phyloP scores from a whole-genome alignment of 305 asterid species.

The Rubia peregrina region DNA sequence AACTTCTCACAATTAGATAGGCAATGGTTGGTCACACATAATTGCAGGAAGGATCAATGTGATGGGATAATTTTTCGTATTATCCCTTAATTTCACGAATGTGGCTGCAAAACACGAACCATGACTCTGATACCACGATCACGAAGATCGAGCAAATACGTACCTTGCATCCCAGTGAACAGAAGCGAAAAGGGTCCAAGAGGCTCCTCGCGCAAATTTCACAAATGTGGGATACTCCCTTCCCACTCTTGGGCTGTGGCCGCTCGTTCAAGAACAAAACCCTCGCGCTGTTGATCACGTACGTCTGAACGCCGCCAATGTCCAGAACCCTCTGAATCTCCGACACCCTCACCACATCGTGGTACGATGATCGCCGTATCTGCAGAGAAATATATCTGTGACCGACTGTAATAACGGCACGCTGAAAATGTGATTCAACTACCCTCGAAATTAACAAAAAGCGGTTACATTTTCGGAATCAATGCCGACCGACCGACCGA shows the following conservation, averaged over 20 bases:
- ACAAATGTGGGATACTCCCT: constrained; percentile 64
- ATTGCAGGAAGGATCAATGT: constrained; percentile 10
- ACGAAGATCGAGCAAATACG: too few relatives aligned
- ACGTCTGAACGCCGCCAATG: constrained; percentile 70
- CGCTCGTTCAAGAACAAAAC: constrained; percentile 77
- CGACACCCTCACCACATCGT: constrained; percentile 90
- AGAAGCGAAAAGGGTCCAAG: constrained; percentile 65
- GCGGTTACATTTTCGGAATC: neutral
- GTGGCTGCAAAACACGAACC: constrained; percentile 4
- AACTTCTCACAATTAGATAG: neutral
- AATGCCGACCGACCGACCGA: too few relatives aligned
- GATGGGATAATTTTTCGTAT: neutral
- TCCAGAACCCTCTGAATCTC: constrained; percentile 75
- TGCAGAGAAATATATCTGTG: constrained; percentile 10
- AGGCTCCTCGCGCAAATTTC: constrained; percentile 73
- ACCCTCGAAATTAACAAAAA: neutral
- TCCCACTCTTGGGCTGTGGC: constrained; percentile 78
- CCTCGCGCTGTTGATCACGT: constrained; percentile 80
- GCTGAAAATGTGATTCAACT: constrained; percentile 7
- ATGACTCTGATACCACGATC: too few relatives aligned
- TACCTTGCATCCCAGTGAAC: constrained; percentile 55
- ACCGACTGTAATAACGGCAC: neutral
- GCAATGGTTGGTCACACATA: constrained; percentile 12
- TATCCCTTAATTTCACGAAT: constrained; percentile 12
- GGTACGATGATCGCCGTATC: constrained; percentile 96